A percentile compares a stretch with the other conserved stretches of the same genome.
Evolutionary conservation across 2,329 filamentous ascomycete species (phyloP).

Genomic region (Ciborinia camelliae): DNA sequence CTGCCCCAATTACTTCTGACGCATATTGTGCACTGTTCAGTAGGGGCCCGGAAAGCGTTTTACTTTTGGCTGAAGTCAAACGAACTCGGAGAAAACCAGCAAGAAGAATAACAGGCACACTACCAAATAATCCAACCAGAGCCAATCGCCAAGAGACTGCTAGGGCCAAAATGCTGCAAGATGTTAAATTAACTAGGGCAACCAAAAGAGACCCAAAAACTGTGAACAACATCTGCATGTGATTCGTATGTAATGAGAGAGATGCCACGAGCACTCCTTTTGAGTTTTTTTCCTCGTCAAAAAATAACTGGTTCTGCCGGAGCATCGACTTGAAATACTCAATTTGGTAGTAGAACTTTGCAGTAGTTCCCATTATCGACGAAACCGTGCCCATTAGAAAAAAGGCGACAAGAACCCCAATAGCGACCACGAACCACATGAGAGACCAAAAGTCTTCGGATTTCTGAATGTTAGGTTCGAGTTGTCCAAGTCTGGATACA

Average conservation of each 20-base stretch:
- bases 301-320: slow-evolving; percentile 86
- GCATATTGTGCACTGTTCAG: slow-evolving; percentile 44
- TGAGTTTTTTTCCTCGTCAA: slow-evolving; percentile 81
- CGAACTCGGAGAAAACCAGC: slow-evolving; percentile 43
- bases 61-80: slow-evolving; percentile 54
- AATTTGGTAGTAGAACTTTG: slow-evolving; percentile 75
- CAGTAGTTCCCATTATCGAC: slow-evolving; percentile 90
- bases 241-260: slow-evolving; percentile 77
- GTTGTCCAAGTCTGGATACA: slow-evolving; percentile 84
- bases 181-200: slow-evolving; percentile 50
- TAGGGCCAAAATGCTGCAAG: slow-evolving; percentile 44
- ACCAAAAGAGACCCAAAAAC: slow-evolving; percentile 12
- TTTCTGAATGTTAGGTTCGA: slow-evolving; percentile 65
- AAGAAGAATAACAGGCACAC: slow-evolving; percentile 58
- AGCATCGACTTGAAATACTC: slow-evolving; percentile 70
- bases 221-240: slow-evolving; percentile 54
- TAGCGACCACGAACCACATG: slow-evolving; percentile 38
- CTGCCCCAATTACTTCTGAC: slow-evolving; percentile 44
- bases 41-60: slow-evolving; percentile 45
- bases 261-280: slow-evolving; percentile 82
- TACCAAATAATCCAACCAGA: slow-evolving; percentile 32
- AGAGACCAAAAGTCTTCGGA: slow-evolving; percentile 17
- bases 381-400: slow-evolving; percentile 85
- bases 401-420: slow-evolving; percentile 88
- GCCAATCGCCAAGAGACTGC: slow-evolving; percentile 42